Base-by-base conservation (phyloP, 2,329 filamentous ascomycete genomes). In the Cryphonectria naterciae region DNA sequence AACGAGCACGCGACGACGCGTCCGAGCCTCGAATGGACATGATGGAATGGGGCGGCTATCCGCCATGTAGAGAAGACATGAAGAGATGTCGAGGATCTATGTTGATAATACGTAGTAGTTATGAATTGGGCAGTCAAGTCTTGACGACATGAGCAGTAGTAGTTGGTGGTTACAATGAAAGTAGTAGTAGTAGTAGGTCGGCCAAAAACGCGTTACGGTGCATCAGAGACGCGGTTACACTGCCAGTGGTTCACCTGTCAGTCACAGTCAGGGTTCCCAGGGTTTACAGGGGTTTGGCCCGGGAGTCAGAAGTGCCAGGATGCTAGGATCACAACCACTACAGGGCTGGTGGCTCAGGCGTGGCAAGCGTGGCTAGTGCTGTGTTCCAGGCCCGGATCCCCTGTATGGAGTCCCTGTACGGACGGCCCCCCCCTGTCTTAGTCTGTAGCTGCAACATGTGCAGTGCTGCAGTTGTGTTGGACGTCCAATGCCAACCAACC, bases 1-100 rank as follows among this genome's bases (percentile, higher is more conserved):
- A 82, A 73, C 74, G 76, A 72, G 80, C 81, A 82, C 84, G 85
- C 83, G 85, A 85, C 85, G 85, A 85, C 85, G 85, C 85, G 84
- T 85, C 82, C 75, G 80, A 76, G 72, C 73, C 75, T 74, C 71
- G 73, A 63, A 75, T 77, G 75, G 79, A 79, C 79, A 81, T 82
- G 73, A 74, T 70, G 73, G 75, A 73, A 67, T 35, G 32, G 60
- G 56, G 65, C 71, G 62, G 71, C 41, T 70, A 56, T 71, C 60
- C 63, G 73, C 77, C 78, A 79, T 80, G 70, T 76, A 79, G 69
- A 70, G 69, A 68, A n/a, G 65, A 72, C 70, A 70, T 41, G 52
- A 68, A 65, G 61, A 70, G 64, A 66, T 69, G 52, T 56, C 17
- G 41, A 58, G 37, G 41, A 62, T 39, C 2, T 28, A 54, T 60